Base-by-base conservation (phyloP, 73 alveolate species). In the Paramecium bursaria region DNA sequence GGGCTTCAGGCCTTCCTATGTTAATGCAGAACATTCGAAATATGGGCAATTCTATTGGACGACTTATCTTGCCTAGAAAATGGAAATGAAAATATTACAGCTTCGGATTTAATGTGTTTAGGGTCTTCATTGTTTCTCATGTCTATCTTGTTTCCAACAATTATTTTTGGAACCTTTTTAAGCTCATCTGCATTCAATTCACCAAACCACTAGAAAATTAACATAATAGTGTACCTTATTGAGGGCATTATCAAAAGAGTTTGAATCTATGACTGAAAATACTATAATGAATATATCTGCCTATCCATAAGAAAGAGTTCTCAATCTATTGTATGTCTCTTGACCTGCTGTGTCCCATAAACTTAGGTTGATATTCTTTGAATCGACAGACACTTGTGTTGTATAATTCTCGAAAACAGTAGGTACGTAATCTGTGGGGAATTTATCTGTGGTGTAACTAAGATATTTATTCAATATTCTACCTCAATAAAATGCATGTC, bases 271-370 rank as follows among this genome's bases (percentile, higher is more conserved):
- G n/a, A 90, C 77, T 25, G 95, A 90, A 85, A 90, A 90, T 42
- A 87, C 86, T 15, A 90, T 77, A 13, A 90, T 53, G 85, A 90
- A 90, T 5, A 90, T 90, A 91, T 91, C 96, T n/a, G 96, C 75
- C 19, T 74, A 80, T 39, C 94, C 90, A 85, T 92, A 92, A 52
- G 88, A 51, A 46, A 92, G 87, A 11, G 97, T 85, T 76, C 97
- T 50, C 25, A 92, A 76, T 48, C 95, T 86, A 25, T 92, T 93
- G 31, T 92, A 92, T 50, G 91, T 93, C 44, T 92, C 97, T 51
- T 89, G 75, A 11, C 97, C 97, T 22, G 95, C 95, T 46, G 97
- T 92, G 30, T 92, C 97, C 95, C 97, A 92, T 6, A 92, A 48
- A 17, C 91, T 75, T 10, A 92, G 91, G 11, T 60, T 86, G 29